Conservation (phyloP, 305 asterid genomes). For the Fraxinus angustifolia region DNA sequence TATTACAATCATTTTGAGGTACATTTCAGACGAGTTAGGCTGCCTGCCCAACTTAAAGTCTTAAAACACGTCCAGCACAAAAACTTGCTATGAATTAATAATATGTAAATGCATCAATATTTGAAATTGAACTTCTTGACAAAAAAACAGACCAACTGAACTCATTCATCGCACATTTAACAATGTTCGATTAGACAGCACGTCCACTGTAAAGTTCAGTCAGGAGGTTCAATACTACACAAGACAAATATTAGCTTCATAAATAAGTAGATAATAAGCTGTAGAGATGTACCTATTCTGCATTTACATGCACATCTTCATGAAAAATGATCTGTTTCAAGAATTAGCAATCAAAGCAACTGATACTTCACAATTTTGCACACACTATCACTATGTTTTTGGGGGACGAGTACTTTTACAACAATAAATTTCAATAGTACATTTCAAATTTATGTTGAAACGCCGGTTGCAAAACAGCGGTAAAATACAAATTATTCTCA, state of each 20-base stretch:
- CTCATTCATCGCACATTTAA: neutral
- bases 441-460: slow-evolving; percentile 19
- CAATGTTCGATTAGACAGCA: neutral
- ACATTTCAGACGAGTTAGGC: slow-evolving; percentile 19
- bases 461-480: neutral
- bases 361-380: neutral
- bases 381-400: neutral
- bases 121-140: neutral
- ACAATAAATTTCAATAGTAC: slow-evolving; percentile 28
- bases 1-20: slow-evolving; percentile 1
- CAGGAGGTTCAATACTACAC: neutral
- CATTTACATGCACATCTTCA: neutral
- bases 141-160: neutral
- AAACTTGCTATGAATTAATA: neutral
- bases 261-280: neutral
- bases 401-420: neutral
- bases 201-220: neutral
- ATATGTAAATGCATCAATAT: neutral
- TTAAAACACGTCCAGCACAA: neutral
- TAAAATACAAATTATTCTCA: slow-evolving; percentile 14
- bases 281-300: neutral
- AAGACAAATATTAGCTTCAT: neutral
- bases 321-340: neutral
- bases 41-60: slow-evolving; percentile 29
- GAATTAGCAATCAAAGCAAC: neutral